Conservation (phyloP, 768 basidiomycete species). For the Sarcomyxa edulis region DNA sequence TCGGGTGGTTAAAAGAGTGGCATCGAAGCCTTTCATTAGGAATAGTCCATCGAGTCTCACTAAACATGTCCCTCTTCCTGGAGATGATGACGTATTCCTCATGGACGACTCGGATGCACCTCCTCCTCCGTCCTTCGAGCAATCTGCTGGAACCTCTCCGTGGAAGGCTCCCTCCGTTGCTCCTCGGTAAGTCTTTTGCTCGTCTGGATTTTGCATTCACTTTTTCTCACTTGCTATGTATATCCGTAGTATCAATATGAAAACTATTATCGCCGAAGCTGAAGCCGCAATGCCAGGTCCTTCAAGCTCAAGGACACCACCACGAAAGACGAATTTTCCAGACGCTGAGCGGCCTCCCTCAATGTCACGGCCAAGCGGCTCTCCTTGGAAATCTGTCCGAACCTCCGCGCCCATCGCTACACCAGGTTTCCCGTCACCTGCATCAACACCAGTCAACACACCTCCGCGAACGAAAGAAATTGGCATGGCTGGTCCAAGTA, state of each 20-base stretch:
- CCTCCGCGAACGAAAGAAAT: too few species aligned
- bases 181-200: conserved; percentile 40
- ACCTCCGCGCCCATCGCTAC: too few species aligned
- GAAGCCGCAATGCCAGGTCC: conserved; percentile 9
- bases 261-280: conserved; percentile 78
- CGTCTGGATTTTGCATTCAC: conserved; percentile 5
- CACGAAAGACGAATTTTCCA: too few species aligned
- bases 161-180: conserved; percentile 44
- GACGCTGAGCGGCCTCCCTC: too few species aligned
- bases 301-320: too few species aligned
- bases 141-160: conserved; percentile 18
- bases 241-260: conserved; percentile 70
- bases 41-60: conserved; percentile 13
- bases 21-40: too few species aligned
- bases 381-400: too few species aligned
- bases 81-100: conserved; percentile 68
- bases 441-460: neutral
- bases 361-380: too few species aligned
- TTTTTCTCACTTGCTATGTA: conserved; percentile 8
- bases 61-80: conserved; percentile 17
- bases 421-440: neutral
- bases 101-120: conserved; percentile 74
- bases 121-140: conserved; percentile 16
- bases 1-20: conserved; percentile 7
- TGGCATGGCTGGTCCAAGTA: too few species aligned